Percentiles rank a stretch among this genome's conserved stretches.
These are phyloP conservation scores for Eimeria acervulina DNA, from an alignment of 169 alveolate genomes.

Conservation along the genomic window DNA sequence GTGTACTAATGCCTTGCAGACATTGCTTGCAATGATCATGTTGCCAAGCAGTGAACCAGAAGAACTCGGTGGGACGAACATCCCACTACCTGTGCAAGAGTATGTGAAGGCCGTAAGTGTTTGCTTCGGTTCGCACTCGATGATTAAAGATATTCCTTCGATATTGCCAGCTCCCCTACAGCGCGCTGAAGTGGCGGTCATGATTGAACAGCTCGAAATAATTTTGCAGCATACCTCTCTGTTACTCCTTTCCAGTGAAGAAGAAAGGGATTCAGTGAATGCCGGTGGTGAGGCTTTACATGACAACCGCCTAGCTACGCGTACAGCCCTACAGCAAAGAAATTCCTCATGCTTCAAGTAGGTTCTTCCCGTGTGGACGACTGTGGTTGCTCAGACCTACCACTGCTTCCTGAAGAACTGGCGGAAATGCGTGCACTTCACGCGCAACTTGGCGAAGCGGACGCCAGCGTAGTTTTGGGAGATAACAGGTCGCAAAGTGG, in stretches of 20 bases:
- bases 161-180: constrained; percentile 73
- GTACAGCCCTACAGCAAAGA: too few species aligned
- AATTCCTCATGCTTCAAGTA: neutral
- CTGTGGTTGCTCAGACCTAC: constrained; percentile 34
- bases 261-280: constrained; percentile 7
- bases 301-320: neutral
- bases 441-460: constrained; percentile 72
- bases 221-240: constrained; percentile 65
- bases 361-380: neutral
- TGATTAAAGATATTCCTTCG: constrained; percentile 51
- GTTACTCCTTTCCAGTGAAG: constrained; percentile 67
- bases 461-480: constrained; percentile 74
- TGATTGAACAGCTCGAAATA: constrained; percentile 74
- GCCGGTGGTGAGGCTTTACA: constrained; percentile 38
- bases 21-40: constrained; percentile 56
- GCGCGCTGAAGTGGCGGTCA: constrained; percentile 80
- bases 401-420: constrained; percentile 77
- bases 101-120: constrained; percentile 50
- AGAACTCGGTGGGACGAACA: constrained; percentile 47
- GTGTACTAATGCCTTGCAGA: constrained; percentile 17
- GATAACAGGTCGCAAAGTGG: neutral
- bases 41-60: constrained; percentile 72
- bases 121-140: constrained; percentile 68
- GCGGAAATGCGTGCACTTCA: constrained; percentile 77
- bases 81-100: constrained; percentile 65